Conservation (phyloP, 371 early-diverging fungal species). For the Syncephalastrum monosporum region DNA sequence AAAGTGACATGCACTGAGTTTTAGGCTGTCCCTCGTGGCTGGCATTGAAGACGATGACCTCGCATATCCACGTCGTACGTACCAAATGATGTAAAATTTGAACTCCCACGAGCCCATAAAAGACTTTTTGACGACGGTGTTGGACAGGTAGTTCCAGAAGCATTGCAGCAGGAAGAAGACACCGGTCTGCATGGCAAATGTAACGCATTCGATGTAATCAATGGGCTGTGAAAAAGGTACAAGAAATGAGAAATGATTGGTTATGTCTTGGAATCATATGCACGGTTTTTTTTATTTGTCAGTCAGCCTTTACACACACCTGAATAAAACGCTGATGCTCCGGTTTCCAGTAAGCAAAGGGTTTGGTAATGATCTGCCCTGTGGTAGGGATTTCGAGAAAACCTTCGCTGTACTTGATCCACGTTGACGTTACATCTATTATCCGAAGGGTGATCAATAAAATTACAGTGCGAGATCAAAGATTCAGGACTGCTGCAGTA, state of each 20-base stretch:
- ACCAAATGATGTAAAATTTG: conserved; percentile 37
- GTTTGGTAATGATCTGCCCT: conserved; percentile 28
- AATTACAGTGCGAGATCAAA: too few relatives aligned
- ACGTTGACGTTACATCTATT: conserved; percentile 35
- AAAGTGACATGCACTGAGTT: not conserved
- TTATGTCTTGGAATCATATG: not conserved
- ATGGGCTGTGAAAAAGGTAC: conserved; percentile 14
- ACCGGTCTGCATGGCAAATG: conserved; percentile 25
- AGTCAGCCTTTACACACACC: not conserved
- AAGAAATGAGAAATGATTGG: too few relatives aligned
- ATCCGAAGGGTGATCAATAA: not conserved
- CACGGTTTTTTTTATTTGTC: not conserved
- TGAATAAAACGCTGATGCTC: conserved; percentile 22
- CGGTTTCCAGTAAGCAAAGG: conserved; percentile 36
- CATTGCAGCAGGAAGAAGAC: conserved; percentile 33
- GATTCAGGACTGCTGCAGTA: not conserved
- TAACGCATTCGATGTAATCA: conserved; percentile 29
- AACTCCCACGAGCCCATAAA: conserved; percentile 40
- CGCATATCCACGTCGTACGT: not conserved
- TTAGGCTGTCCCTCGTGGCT: not conserved
- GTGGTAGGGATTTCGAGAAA: conserved; percentile 22
- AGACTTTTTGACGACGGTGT: conserved; percentile 24
- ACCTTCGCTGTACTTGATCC: conserved; percentile 48
- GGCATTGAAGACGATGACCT: not conserved
- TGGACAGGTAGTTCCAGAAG: conserved; percentile 35